Percentiles rank a stretch among this genome's conserved stretches.
phyloP scores from a whole-genome alignment of 306 rosid species.

The Cicer pinnatifidum region DNA sequence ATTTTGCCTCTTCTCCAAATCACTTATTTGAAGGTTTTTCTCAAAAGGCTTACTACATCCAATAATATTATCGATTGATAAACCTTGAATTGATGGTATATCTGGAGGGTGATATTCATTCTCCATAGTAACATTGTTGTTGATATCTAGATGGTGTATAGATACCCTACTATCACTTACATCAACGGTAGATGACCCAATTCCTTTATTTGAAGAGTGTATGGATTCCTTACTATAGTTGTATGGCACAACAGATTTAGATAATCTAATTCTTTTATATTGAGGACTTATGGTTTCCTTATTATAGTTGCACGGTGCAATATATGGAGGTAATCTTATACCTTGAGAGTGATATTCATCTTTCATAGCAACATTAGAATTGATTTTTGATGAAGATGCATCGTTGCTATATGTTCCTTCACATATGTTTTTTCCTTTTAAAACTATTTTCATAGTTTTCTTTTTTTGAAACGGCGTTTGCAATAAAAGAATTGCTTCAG shows the following conservation, averaged over 20 bases:
- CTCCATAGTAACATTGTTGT: too few relatives aligned
- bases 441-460: background rate
- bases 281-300: too few relatives aligned
- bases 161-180: too few relatives aligned
- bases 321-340: too few relatives aligned
- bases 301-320: too few relatives aligned
- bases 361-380: background rate
- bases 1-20: background rate
- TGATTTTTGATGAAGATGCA: background rate
- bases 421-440: background rate
- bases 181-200: too few relatives aligned
- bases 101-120: background rate
- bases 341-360: background rate
- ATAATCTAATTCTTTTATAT: too few relatives aligned
- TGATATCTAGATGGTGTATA: too few relatives aligned
- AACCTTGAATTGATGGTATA: background rate
- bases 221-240: too few relatives aligned
- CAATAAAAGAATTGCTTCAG: background rate
- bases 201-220: too few relatives aligned
- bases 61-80: background rate
- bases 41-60: background rate
- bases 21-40: background rate
- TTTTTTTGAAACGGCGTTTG: background rate
- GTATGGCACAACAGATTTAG: too few relatives aligned
- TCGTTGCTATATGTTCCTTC: background rate